These are phyloP conservation scores for Onygenales sp. DNA, from an alignment of 2,329 filamentous ascomycete species.

Conservation along the genomic window DNA sequence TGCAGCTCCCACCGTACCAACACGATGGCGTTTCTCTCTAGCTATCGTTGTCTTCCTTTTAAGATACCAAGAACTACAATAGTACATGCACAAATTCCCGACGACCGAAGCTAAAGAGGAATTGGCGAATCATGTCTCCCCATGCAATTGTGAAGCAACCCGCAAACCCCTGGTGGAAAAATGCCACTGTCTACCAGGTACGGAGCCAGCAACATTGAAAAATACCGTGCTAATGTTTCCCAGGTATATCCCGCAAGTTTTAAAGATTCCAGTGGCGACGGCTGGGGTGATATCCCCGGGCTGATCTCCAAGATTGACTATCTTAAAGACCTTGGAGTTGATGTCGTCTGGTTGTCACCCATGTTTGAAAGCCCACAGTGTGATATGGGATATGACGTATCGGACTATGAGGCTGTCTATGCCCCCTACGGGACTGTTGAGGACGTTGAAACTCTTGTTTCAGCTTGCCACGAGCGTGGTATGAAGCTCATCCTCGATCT, in stretches of 20 bases:
- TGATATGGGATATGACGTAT: conserved; percentile 64
- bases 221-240: not conserved
- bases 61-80: not conserved
- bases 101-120: too few species aligned
- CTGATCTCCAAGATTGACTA: conserved; percentile 55
- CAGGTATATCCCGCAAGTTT: conserved; percentile 26
- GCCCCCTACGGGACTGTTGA: conserved; percentile 51
- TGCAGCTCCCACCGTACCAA: not conserved
- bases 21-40: not conserved
- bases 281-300: conserved; percentile 54
- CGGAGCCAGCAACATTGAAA: not conserved
- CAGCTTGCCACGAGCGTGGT: conserved; percentile 45
- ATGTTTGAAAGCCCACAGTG: conserved; percentile 56
- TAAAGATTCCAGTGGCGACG: conserved; percentile 47
- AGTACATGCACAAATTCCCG: too few species aligned
- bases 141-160: conserved; percentile 4
- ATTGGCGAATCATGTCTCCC: not conserved
- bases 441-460: conserved; percentile 51
- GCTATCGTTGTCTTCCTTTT: not conserved
- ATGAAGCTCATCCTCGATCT: conserved; percentile 64
- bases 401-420: conserved; percentile 55
- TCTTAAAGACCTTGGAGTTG: conserved; percentile 50
- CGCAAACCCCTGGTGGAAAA: conserved; percentile 27
- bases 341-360: conserved; percentile 59
- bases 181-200: conserved; percentile 25